These are phyloP conservation scores for Eucalyptus pumila DNA, from an alignment of 345 rosid species.

Conservation along the genomic window DNA sequence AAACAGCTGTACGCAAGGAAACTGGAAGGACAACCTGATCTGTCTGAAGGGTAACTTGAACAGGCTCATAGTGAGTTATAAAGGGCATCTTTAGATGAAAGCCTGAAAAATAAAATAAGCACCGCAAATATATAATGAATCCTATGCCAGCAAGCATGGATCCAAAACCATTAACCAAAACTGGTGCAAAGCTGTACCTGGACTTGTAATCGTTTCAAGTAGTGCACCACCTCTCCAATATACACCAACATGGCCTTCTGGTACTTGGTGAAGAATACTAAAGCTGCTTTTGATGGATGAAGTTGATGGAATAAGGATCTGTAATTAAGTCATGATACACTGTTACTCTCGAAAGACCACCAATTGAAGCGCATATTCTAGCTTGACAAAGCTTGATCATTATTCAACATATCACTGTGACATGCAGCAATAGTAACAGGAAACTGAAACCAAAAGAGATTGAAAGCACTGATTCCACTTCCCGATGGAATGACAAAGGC, in stretches of 20 bases:
- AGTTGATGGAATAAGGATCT: slow-evolving; percentile 40
- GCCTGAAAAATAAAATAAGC: slow-evolving; percentile 22
- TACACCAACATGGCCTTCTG: slow-evolving; percentile 94
- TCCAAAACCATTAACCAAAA: background rate
- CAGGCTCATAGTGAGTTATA: slow-evolving; percentile 73
- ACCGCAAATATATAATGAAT: background rate
- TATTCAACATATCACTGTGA: background rate
- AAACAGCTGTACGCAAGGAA: background rate
- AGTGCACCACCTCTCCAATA: slow-evolving; percentile 98
- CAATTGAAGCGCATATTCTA: background rate
- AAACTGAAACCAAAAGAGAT: background rate
- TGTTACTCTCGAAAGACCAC: background rate
- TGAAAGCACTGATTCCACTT: background rate
- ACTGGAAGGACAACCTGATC: slow-evolving; percentile 37
- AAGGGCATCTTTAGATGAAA: slow-evolving; percentile 78
- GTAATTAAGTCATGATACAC: background rate
- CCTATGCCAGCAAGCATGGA: background rate
- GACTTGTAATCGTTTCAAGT: slow-evolving; percentile 42
- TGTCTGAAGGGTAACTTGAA: slow-evolving; percentile 93
- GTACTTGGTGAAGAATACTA: slow-evolving; percentile 71
- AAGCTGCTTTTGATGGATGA: slow-evolving; percentile 15
- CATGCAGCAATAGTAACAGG: background rate
- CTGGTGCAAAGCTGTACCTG: slow-evolving; percentile 24
- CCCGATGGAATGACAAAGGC: background rate
- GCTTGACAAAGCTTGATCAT: background rate